phyloP scores from a whole-genome alignment of 441 rosid genomes.

The Rhodomyrtus psidioides region DNA sequence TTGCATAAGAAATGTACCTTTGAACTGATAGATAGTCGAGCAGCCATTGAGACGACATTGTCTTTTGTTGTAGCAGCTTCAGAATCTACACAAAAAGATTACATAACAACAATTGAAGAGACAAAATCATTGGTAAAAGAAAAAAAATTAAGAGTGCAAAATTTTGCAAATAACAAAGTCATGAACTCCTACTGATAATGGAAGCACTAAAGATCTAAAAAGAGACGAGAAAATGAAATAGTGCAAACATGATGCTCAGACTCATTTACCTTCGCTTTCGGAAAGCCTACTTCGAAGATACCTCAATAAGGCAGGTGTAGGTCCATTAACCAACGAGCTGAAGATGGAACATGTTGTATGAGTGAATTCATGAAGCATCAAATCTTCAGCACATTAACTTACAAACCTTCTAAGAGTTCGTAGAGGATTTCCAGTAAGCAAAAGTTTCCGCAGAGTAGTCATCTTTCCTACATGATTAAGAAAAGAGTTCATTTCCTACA shows the following conservation, averaged over 20 bases:
- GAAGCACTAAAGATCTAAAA: background rate
- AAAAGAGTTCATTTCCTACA: background rate
- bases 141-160: background rate
- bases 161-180: background rate
- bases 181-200: background rate
- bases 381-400: background rate
- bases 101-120: background rate
- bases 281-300: constrained; percentile 81
- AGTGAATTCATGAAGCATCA: background rate
- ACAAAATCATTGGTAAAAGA: background rate
- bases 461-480: constrained; percentile 56
- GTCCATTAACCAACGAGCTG: constrained; percentile 92
- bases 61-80: constrained; percentile 48
- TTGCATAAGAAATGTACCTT: constrained; percentile 40
- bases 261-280: constrained; percentile 51
- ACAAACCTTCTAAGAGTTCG: constrained; percentile 82
- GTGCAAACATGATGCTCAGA: background rate
- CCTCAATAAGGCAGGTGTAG: constrained; percentile 75
- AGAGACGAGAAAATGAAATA: background rate
- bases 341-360: background rate
- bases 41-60: constrained; percentile 66
- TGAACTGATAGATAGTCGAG: constrained; percentile 72
- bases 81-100: constrained; percentile 33
- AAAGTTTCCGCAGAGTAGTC: constrained; percentile 71
- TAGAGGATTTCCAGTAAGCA: constrained; percentile 79